These are phyloP conservation scores for Aspergillus kassunensis DNA, from an alignment of 495 filamentous ascomycete genomes.

Conservation along the genomic window DNA sequence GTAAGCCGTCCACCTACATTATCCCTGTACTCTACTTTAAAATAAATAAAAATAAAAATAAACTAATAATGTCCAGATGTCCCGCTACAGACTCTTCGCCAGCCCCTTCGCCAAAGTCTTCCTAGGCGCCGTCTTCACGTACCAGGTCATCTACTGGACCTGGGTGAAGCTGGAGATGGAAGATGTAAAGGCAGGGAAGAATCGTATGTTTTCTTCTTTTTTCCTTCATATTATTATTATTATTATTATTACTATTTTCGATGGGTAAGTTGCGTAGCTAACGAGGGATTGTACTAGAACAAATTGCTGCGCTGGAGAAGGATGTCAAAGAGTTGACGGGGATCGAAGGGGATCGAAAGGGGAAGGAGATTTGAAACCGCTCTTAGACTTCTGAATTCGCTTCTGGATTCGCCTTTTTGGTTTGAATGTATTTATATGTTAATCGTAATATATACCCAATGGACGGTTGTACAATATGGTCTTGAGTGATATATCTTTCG, in stretches of 20 bases:
- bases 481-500: too few relatives aligned
- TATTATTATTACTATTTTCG: not conserved
- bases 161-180: constrained; percentile 86
- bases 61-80: constrained; percentile 48
- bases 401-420: too few relatives aligned
- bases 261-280: too few relatives aligned
- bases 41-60: too few relatives aligned
- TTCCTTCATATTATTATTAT: not conserved
- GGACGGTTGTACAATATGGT: too few relatives aligned
- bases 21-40: too few relatives aligned
- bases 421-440: too few relatives aligned
- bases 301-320: constrained; percentile 41
- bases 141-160: constrained; percentile 77
- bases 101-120: constrained; percentile 81
- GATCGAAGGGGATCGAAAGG: constrained; percentile 25
- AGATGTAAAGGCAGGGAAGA: constrained; percentile 61
- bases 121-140: constrained; percentile 80
- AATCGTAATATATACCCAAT: too few relatives aligned
- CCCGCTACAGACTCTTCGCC: constrained; percentile 75
- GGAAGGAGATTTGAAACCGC: too few relatives aligned
- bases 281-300: too few relatives aligned
- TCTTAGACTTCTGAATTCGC: too few relatives aligned
- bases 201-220: constrained; percentile 33
- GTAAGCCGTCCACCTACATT: constrained; percentile 10
- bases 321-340: constrained; percentile 37